Percentiles rank a stretch among this genome's conserved stretches.
These are phyloP conservation scores for Jatropha multifida DNA, from an alignment of 441 rosid species.

Conservation along the genomic window DNA sequence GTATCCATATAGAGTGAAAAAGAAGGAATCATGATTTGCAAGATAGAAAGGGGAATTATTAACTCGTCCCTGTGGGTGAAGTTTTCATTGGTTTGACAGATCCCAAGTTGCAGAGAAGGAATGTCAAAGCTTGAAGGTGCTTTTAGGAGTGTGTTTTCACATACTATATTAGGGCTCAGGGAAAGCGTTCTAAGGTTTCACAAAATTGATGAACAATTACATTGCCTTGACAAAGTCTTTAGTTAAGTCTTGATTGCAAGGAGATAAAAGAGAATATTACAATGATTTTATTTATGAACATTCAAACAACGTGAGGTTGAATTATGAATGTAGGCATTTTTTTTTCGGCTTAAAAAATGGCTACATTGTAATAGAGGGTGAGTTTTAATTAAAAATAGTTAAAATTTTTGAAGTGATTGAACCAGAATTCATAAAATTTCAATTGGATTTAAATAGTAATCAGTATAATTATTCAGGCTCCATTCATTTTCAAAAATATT, in stretches of 20 bases:
- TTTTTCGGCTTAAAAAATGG: no score
- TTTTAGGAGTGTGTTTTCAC: background rate
- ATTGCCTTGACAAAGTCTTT: background rate
- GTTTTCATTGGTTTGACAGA: conserved; percentile 3
- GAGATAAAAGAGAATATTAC: conserved; percentile 11
- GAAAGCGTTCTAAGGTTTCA: conserved; percentile 8
- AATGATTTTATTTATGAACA: background rate
- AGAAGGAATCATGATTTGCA: conserved; percentile 58
- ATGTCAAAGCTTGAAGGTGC: background rate
- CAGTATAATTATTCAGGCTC: no score
- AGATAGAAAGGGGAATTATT: background rate
- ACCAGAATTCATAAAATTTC: no score
- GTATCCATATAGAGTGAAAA: conserved; percentile 66
- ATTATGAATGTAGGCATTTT: no score
- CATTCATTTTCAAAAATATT: no score
- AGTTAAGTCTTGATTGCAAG: conserved; percentile 2
- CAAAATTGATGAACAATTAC: conserved; percentile 16
- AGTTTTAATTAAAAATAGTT: no score
- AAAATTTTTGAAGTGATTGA: no score
- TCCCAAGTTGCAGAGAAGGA: conserved; percentile 19
- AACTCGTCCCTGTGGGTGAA: background rate
- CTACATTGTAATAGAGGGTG: no score
- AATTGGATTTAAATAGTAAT: no score
- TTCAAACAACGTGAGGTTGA: no score
- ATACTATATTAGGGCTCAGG: background rate